A percentile compares a stretch with the other conserved stretches of the same genome.
phyloP scores from a whole-genome alignment of 176 grass and related monocot species.

The Ananas comosus region DNA sequence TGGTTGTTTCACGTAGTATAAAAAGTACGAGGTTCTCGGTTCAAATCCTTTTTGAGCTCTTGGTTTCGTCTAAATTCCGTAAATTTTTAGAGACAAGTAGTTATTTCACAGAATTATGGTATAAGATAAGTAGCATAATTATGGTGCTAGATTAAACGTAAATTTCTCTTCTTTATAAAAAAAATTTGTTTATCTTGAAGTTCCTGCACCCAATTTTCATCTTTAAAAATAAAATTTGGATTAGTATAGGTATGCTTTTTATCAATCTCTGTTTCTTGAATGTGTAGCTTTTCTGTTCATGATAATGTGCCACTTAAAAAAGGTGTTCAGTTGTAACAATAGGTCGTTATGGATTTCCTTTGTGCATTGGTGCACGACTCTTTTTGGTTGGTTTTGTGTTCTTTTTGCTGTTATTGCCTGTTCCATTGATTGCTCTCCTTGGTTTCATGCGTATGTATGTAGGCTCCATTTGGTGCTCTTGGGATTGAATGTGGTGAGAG shows the following conservation, averaged over 20 bases:
- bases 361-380: neutral
- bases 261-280: conserved; percentile 1
- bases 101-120: no score
- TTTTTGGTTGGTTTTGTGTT: conserved; percentile 10
- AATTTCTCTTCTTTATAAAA: neutral
- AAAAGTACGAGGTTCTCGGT: no score
- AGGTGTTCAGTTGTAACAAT: neutral
- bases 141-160: neutral
- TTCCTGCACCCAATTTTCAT: neutral
- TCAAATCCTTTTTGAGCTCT: no score
- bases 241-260: neutral
- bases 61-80: no score
- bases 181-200: neutral
- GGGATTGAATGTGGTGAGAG: conserved; percentile 8
- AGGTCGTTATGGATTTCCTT: no score
- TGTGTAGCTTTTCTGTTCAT: conserved; percentile 6
- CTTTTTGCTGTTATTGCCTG: neutral
- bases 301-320: neutral
- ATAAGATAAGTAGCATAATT: no score
- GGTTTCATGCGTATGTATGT: conserved; percentile 6
- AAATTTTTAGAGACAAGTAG: no score
- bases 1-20: no score
- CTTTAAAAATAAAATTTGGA: neutral
- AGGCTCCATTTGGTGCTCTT: conserved; percentile 9
- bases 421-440: neutral